These are phyloP conservation scores for Nymphaea thermarum DNA, from an alignment of 164 flowering plant species.

Conservation along the genomic window DNA sequence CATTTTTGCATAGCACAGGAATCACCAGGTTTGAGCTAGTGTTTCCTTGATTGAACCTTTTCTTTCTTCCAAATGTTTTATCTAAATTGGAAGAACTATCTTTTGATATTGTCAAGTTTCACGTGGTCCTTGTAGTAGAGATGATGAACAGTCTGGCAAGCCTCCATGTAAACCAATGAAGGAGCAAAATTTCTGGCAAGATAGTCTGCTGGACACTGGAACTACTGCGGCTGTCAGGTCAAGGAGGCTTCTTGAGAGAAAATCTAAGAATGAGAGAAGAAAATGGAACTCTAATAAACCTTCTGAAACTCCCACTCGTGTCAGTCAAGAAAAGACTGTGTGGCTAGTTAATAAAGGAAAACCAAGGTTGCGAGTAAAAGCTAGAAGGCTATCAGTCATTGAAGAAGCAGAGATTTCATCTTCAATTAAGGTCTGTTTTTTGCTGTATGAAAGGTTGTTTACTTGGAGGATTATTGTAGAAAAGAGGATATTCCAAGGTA, in stretches of 20 bases:
- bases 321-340: neutral
- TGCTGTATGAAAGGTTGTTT: too few relatives aligned
- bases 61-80: too few relatives aligned
- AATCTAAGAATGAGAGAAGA: neutral
- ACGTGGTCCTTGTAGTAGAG: neutral
- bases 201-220: neutral
- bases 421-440: neutral
- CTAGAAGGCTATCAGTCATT: neutral
- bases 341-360: neutral
- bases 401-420: conserved; percentile 1
- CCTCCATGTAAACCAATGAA: neutral
- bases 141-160: neutral
- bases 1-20: neutral
- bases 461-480: neutral
- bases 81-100: neutral
- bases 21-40: neutral
- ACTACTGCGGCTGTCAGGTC: neutral
- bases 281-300: neutral
- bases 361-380: neutral
- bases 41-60: neutral
- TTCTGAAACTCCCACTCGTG: neutral
- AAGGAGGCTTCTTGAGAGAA: neutral
- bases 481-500: neutral
- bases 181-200: neutral
- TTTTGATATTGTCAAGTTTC: neutral